These are phyloP conservation scores for Rhizophora apiculata DNA, from an alignment of 345 rosid species.

Conservation along the genomic window DNA sequence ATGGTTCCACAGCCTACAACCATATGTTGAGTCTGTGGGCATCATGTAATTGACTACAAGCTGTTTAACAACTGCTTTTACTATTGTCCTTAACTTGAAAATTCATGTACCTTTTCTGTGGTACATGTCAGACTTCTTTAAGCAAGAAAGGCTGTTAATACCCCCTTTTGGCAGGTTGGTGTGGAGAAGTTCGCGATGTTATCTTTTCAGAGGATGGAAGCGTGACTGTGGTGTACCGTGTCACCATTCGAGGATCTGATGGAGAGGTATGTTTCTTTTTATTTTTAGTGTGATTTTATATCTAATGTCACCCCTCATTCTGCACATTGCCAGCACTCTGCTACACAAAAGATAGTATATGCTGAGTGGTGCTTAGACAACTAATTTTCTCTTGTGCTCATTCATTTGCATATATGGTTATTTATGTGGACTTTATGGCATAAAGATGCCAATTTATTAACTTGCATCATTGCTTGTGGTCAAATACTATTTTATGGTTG, in stretches of 20 bases:
- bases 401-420: no score
- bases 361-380: no score
- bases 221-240: constrained; percentile 90
- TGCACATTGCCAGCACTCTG: neutral
- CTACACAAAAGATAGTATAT: no score
- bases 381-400: no score
- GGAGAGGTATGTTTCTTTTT: constrained; percentile 64
- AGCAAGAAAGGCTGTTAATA: constrained; percentile 3
- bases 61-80: neutral
- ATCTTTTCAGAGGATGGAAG: constrained; percentile 83
- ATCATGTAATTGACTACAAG: neutral
- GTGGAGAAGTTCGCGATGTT: constrained; percentile 95
- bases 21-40: no score
- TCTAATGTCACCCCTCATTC: neutral
- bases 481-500: no score
- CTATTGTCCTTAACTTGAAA: neutral
- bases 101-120: neutral
- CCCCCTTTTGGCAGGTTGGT: constrained; percentile 61
- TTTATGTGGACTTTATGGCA: no score
- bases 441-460: no score
- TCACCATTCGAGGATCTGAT: constrained; percentile 91
- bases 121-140: neutral
- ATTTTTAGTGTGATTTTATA: neutral
- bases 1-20: no score
- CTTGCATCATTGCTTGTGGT: no score